Conservation (phyloP, 1,284 basidiomycete species). For the Rhodotorula sp. region DNA sequence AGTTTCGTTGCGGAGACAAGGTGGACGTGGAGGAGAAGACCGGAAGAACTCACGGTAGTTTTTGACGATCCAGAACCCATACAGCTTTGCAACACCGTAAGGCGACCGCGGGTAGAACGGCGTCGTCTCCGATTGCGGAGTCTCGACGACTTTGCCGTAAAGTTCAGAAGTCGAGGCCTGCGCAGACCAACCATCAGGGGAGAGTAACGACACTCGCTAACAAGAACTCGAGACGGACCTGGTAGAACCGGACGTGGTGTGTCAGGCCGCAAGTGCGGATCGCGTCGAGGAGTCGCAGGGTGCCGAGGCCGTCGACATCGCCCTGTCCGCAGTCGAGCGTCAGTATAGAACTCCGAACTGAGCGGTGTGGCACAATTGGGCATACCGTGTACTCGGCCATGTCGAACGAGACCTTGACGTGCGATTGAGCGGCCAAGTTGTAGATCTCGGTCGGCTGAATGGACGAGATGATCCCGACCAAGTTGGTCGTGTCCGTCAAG, state of each 20-base stretch:
- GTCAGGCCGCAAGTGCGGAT: slow-evolving; percentile 86
- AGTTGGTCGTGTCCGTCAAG: slow-evolving; percentile 83
- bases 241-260: slow-evolving; percentile 79
- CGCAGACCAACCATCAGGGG: not conserved
- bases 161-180: slow-evolving; percentile 91
- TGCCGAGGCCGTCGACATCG: slow-evolving; percentile 86
- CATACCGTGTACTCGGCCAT: slow-evolving; percentile 85
- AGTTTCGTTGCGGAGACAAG: no score
- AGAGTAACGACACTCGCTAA: rapidly evolving
- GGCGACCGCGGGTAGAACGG: slow-evolving; percentile 91
- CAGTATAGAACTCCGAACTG: not conserved
- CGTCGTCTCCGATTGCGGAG: slow-evolving; percentile 84
- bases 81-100: slow-evolving; percentile 84
- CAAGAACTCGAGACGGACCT: slow-evolving; percentile 19
- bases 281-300: slow-evolving; percentile 84
- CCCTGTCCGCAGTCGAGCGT: slow-evolving; percentile 50
- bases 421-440: slow-evolving; percentile 90
- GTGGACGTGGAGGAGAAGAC: no score
- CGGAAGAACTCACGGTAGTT: slow-evolving; percentile 63
- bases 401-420: slow-evolving; percentile 95
- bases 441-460: slow-evolving; percentile 87
- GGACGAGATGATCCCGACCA: slow-evolving; percentile 86
- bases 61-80: slow-evolving; percentile 64
- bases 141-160: slow-evolving; percentile 87
- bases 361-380: not conserved